Percentiles rank a stretch among this genome's conserved stretches.
Conservation (phyloP, 805 yeast species). For the Myxozyma vanderwaltii region DNA sequence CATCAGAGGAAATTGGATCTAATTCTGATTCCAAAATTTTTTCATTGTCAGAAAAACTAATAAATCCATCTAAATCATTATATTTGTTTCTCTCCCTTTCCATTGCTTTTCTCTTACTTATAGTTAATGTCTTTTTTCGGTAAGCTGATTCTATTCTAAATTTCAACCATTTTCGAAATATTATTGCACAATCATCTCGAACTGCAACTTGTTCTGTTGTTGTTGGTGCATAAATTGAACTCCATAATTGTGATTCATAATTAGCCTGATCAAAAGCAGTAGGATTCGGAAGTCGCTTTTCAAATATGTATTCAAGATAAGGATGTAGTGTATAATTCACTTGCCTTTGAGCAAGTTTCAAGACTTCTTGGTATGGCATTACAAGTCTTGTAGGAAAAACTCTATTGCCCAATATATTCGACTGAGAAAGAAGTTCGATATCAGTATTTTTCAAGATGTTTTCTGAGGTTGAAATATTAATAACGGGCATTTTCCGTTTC, state of each 20-base stretch:
- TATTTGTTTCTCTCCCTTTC: neutral
- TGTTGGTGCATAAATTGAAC: constrained; percentile 36
- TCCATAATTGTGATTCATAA: constrained; percentile 39
- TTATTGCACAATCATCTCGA: constrained; percentile 44
- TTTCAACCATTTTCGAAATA: constrained; percentile 64
- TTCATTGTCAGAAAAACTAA: constrained; percentile 41
- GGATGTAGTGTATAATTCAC: constrained; percentile 16
- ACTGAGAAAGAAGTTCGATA: neutral
- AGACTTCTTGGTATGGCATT: neutral
- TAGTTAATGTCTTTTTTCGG: constrained; percentile 5
- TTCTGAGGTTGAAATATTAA: neutral
- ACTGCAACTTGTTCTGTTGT: constrained; percentile 48
- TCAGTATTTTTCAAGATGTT: neutral
- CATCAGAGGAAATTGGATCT: constrained; percentile 30
- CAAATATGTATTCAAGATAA: constrained; percentile 17
- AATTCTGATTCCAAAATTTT: constrained; percentile 36
- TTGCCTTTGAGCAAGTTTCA: constrained; percentile 1
- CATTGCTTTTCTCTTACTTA: neutral
- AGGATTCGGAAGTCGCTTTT: constrained; percentile 1
- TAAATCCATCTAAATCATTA: constrained; percentile 34
- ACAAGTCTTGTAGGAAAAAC: constrained; percentile 12
- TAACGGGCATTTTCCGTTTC: constrained; percentile 1
- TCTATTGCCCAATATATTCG: too few relatives aligned
- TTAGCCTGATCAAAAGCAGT: constrained; percentile 38
- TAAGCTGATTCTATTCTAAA: constrained; percentile 41